These are phyloP conservation scores for Globisporangium apiculatum DNA, from an alignment of 352 stramenopile species.

Conservation along the genomic window DNA sequence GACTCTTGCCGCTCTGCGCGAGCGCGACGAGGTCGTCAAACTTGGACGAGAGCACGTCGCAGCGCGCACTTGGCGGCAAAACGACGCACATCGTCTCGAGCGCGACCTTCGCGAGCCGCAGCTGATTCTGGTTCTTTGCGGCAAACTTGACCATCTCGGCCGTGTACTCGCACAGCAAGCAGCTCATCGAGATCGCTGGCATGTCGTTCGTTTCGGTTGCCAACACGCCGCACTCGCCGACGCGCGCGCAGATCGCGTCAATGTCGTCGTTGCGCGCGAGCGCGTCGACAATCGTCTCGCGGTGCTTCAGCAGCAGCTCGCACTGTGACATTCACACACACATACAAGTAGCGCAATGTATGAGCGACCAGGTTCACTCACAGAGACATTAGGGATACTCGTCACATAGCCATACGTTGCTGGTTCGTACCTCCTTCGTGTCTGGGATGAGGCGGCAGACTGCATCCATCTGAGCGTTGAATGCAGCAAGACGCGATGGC, in stretches of 20 bases:
- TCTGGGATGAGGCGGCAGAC: slow-evolving; percentile 58
- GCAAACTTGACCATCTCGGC: slow-evolving; percentile 48
- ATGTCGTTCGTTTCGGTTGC: slow-evolving; percentile 6
- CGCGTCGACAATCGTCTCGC: slow-evolving; percentile 40
- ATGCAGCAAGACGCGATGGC: slow-evolving; percentile 38
- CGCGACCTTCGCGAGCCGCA: slow-evolving; percentile 57
- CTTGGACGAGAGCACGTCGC: slow-evolving; percentile 63
- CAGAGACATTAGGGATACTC: too few relatives aligned
- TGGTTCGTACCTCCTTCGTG: slow-evolving; percentile 24
- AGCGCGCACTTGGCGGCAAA: slow-evolving; percentile 47
- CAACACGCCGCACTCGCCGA: slow-evolving; percentile 25
- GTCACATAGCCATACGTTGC: too few relatives aligned
- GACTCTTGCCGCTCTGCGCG: slow-evolving; percentile 50
- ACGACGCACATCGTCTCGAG: slow-evolving; percentile 75
- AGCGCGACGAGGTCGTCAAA: slow-evolving; percentile 68
- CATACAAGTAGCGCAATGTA: not conserved
- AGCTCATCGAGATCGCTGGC: slow-evolving; percentile 47
- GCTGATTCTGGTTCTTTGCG: slow-evolving; percentile 33
- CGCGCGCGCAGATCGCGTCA: slow-evolving; percentile 41
- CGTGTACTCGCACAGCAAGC: slow-evolving; percentile 76
- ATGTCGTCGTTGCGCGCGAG: slow-evolving; percentile 44
- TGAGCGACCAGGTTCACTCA: not conserved
- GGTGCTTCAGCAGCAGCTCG: slow-evolving; percentile 44
- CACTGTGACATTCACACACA: slow-evolving; percentile 19
- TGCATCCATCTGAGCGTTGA: slow-evolving; percentile 36